Percentiles rank a stretch among this genome's conserved stretches.
These are phyloP conservation scores for Peronospora farinosa DNA, from an alignment of 352 stramenopile species.

Conservation along the genomic window DNA sequence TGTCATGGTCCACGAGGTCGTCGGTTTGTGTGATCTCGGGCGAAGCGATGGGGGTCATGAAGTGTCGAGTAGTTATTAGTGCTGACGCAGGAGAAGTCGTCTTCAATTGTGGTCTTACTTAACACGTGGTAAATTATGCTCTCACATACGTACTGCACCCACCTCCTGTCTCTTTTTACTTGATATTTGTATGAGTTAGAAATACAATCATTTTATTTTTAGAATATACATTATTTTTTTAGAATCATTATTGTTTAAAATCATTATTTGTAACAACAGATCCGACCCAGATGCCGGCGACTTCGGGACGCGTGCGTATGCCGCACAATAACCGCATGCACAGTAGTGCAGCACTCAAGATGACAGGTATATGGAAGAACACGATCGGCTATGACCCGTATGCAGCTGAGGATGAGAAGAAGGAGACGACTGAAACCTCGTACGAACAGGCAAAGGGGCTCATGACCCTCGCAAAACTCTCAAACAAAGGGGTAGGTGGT, in stretches of 20 bases:
- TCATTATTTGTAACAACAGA: no score
- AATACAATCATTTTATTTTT: not conserved
- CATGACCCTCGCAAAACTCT: constrained; percentile 91
- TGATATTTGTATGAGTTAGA: no score
- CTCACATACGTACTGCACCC: no score
- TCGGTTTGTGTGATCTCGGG: constrained; percentile 21
- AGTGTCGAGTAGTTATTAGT: not conserved
- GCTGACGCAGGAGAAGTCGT: constrained; percentile 6
- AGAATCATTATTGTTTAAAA: not conserved
- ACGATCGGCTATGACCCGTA: constrained; percentile 96
- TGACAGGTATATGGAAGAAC: constrained; percentile 95
- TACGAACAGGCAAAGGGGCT: constrained; percentile 89
- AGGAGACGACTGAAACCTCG: constrained; percentile 57
- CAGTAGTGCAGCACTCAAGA: constrained; percentile 90
- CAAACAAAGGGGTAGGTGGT: constrained; percentile 86
- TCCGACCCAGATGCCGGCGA: constrained; percentile 85
- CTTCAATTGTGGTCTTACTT: constrained; percentile 8
- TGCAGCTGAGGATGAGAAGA: constrained; percentile 58
- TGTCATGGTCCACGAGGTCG: constrained; percentile 4
- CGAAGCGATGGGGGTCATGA: constrained; percentile 26
- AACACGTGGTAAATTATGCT: no score
- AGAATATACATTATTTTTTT: constrained; percentile 4
- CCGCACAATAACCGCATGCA: constrained; percentile 97
- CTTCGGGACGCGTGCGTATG: constrained; percentile 88
- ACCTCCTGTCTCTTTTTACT: no score